Percentiles rank a stretch among this genome's conserved stretches.
phyloP scores from a whole-genome alignment of 139 green algal species.

The Tetraselmis striata region DNA sequence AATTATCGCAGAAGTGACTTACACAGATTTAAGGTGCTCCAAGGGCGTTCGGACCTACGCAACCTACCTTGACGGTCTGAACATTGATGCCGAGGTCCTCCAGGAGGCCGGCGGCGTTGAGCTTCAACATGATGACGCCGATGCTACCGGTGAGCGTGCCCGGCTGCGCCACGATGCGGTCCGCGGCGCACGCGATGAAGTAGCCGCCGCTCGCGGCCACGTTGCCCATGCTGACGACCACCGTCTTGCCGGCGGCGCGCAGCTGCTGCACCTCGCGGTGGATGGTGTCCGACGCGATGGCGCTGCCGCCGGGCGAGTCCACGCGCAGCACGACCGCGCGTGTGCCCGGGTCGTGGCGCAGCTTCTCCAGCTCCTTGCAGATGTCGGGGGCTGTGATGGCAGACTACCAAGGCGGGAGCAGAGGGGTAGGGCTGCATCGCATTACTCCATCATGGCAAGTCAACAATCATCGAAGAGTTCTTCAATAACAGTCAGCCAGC shows the following conservation, averaged over 20 bases:
- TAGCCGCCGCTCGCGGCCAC: slow-evolving; percentile 14
- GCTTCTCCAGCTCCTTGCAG: slow-evolving; percentile 13
- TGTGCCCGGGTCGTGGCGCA: slow-evolving; percentile 25
- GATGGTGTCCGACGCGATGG: slow-evolving; percentile 5
- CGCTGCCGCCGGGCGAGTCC: slow-evolving; percentile 13
- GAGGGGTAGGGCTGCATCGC: no score
- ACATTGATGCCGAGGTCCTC: slow-evolving; percentile 19
- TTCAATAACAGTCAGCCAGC: background rate
- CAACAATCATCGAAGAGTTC: background rate
- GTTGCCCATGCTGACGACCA: slow-evolving; percentile 17
- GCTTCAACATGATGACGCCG: slow-evolving; percentile 26
- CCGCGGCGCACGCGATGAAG: slow-evolving; percentile 5
- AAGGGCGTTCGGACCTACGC: no score
- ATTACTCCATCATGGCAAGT: slow-evolving; percentile 15
- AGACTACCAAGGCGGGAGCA: no score
- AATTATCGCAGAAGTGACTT: no score
- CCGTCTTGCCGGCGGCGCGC: background rate
- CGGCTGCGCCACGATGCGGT: slow-evolving; percentile 10
- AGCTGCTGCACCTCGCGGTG: slow-evolving; percentile 1
- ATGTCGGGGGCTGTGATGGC: no score
- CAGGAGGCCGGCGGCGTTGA: slow-evolving; percentile 11
- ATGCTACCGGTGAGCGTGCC: slow-evolving; percentile 16
- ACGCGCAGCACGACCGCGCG: slow-evolving; percentile 21
- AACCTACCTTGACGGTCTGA: slow-evolving; percentile 18
- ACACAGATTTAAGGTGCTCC: no score